Evolutionary conservation across 1,284 basidiomycete genomes (phyloP).

Genomic region (Flammula alnicola): DNA sequence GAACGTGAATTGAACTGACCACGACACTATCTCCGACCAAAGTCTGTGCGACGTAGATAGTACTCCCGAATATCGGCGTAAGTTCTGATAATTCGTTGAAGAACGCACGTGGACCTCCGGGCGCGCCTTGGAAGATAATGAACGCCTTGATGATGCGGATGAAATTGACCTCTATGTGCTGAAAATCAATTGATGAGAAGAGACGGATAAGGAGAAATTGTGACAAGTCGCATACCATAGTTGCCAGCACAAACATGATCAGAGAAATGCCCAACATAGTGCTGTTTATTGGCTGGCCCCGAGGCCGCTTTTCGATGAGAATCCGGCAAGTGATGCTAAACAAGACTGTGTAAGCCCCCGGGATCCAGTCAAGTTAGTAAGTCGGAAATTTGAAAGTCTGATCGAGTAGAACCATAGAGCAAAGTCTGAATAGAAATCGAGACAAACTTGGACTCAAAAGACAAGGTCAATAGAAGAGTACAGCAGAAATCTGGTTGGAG

Average conservation of each 20-base stretch:
- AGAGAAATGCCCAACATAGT: slow-evolving; percentile 1
- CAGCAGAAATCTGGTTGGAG: too few species aligned
- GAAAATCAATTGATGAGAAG: too few species aligned
- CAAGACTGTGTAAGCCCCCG: neutral
- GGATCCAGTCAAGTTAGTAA: neutral
- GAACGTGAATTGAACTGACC: neutral
- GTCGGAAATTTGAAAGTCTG: neutral
- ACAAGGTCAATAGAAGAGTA: too few species aligned
- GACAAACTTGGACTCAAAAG: neutral
- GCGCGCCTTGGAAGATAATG: neutral
- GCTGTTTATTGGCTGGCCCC: slow-evolving; percentile 1
- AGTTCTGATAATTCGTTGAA: slow-evolving; percentile 2
- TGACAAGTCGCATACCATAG: slow-evolving; percentile 3
- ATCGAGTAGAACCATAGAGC: neutral
- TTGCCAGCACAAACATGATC: slow-evolving; percentile 2
- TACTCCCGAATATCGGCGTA: slow-evolving; percentile 1
- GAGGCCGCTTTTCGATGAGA: neutral
- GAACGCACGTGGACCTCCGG: slow-evolving; percentile 2
- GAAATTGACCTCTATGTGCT: slow-evolving; percentile 4
- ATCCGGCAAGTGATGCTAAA: slow-evolving; percentile 5
- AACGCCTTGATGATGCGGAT: slow-evolving; percentile 3
- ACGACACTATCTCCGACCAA: slow-evolving; percentile 4
- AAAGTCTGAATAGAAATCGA: slow-evolving; percentile 4
- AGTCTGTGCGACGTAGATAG: slow-evolving; percentile 4
- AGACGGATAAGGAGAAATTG: too few species aligned